Base-by-base conservation (phyloP, 495 filamentous ascomycete species). In the Umbilicaria muhlenbergii region DNA sequence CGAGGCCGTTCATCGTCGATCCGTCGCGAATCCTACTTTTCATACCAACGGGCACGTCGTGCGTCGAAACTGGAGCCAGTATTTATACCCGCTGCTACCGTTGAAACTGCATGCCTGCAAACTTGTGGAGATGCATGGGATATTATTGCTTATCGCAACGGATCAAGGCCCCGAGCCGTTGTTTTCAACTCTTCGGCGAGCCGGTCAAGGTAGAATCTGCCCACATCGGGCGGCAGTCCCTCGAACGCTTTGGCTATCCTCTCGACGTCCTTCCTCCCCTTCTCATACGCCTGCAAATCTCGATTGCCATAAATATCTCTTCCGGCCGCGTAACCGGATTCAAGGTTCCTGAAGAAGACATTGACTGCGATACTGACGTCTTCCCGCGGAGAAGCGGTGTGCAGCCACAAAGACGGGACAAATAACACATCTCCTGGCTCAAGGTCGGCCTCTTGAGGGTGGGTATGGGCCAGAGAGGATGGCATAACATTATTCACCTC, bases 271-370 rank as follows among this genome's bases (percentile, higher is more conserved):
- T 70, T 67, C 28, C 89, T 68, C 2, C 79, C 82, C 51, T 81
- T 85, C 58, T 91, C 83, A 52, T 91, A 94, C 10, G 81, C 80
- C 34, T 79, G 76, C 34, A 94, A 54, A 60, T 95, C 89, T 11
- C 84, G 69, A 57, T 91, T 93, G 5, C 83, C 86, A 56, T 94
- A 93, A 2, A 93, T 80, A 60, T 94, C 87, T 50, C 71, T 70
- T 10, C 86, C 86, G 18, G 72, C 50, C 6, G 86, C 74, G 60
- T 94, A 93, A 2, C 73, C 75, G 12, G 60, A 62, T 18, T 74
- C 64, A 10, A 88, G 61, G 44, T 78, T 80, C 34, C 73, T 74
- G 55, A 93, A 94, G 66, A 91, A 93, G 11, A 87, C 73, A 53
- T 94, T 92, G 4, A 94, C 77, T 1, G 80, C 81, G 5, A 93